Conservation (phyloP, 2,329 filamentous ascomycete species). For the Xylariaceae sp. region DNA sequence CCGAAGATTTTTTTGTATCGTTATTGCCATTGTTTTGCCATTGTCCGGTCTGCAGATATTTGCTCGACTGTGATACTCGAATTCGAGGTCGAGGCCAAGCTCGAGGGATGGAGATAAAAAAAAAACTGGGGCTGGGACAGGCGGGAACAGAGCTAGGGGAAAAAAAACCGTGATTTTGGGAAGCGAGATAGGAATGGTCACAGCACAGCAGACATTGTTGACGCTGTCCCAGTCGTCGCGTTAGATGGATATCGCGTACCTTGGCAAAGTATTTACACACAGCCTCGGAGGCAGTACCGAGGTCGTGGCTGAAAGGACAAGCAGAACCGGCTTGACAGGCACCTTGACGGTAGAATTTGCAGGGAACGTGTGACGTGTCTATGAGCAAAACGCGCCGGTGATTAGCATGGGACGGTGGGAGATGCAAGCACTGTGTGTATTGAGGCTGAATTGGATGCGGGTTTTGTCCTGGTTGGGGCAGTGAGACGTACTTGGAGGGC, state of each 20-base stretch:
- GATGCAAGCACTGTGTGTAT: not conserved
- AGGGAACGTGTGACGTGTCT: constrained; percentile 97
- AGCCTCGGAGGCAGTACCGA: constrained; percentile 76
- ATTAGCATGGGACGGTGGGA: constrained; percentile 5
- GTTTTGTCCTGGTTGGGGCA: not conserved
- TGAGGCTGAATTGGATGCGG: not conserved
- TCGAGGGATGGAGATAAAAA: not conserved
- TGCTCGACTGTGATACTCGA: constrained; percentile 1
- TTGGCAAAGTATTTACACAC: constrained; percentile 99
- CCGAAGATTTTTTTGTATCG: no score
- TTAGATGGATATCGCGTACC: constrained; percentile 48
- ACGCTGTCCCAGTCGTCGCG: not conserved
- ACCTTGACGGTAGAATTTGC: constrained; percentile 98
- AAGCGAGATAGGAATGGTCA: not conserved
- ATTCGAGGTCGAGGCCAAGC: not conserved
- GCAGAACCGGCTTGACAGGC: constrained; percentile 93
- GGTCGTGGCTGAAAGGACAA: constrained; percentile 93
- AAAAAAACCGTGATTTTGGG: not conserved
- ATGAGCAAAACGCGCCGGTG: constrained; percentile 4
- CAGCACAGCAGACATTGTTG: not conserved
- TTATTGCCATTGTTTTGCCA: no score
- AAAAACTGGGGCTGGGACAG: not conserved
- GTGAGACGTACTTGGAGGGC: constrained; percentile 54
- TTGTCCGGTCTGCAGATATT: not conserved
- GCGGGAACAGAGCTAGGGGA: not conserved